phyloP scores from a whole-genome alignment of 2,329 filamentous ascomycete species.

The Penicillium sp. region DNA sequence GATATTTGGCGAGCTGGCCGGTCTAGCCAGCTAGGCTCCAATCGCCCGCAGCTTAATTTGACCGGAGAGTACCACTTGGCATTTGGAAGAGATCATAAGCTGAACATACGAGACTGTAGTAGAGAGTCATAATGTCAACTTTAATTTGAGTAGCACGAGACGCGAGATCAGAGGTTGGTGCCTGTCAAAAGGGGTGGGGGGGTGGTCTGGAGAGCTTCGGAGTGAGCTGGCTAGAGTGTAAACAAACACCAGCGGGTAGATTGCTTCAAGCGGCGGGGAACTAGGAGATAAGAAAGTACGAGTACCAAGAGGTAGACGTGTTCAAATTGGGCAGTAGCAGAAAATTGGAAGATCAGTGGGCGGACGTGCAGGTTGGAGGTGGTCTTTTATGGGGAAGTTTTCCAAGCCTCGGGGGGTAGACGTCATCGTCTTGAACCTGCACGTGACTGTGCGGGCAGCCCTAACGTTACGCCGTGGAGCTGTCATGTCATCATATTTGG shows the following conservation, averaged over 20 bases:
- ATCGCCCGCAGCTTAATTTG: slow-evolving; percentile 12
- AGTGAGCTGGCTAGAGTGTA: slow-evolving; percentile 24
- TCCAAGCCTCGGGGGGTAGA: slow-evolving; percentile 31
- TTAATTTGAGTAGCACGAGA: background rate
- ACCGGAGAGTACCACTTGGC: background rate
- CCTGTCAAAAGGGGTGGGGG: slow-evolving; percentile 27
- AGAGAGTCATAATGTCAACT: slow-evolving; percentile 65
- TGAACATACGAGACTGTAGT: slow-evolving; percentile 66
- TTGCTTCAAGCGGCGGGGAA: background rate
- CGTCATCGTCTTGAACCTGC: slow-evolving; percentile 34
- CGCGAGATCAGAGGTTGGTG: slow-evolving; percentile 12
- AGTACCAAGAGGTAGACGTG: slow-evolving; percentile 10
- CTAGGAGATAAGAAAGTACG: background rate
- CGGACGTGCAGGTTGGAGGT: slow-evolving; percentile 59
- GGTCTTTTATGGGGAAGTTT: slow-evolving; percentile 63
- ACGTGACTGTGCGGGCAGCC: slow-evolving; percentile 26
- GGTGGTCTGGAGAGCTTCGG: slow-evolving; percentile 16
- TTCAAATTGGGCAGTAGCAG: slow-evolving; percentile 11
- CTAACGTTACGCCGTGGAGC: slow-evolving; percentile 4
- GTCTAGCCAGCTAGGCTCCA: slow-evolving; percentile 30
- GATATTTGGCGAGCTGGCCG: slow-evolving; percentile 9
- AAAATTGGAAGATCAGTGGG: slow-evolving; percentile 45
- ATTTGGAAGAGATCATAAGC: background rate
- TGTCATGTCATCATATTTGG: background rate
- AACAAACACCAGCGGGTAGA: slow-evolving; percentile 17